Evolutionary conservation across 2,329 filamentous ascomycete species (phyloP).

Genomic region (Bipolaris sorokiniana): DNA sequence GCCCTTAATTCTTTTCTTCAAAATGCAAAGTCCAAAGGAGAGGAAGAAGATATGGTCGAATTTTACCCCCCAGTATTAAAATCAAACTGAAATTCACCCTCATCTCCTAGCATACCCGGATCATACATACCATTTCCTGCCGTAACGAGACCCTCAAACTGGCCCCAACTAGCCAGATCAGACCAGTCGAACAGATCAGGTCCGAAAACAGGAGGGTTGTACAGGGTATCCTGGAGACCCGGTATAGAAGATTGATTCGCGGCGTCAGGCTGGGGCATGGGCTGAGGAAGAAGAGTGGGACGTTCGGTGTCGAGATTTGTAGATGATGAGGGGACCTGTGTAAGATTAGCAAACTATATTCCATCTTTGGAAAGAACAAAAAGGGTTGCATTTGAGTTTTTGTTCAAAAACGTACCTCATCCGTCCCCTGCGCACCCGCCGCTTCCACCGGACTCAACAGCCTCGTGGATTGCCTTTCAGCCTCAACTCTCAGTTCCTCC

Average conservation of each 20-base stretch:
- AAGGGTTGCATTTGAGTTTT: background rate
- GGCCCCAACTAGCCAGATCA: constrained; percentile 47
- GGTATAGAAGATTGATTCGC: background rate
- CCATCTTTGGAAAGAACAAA: background rate
- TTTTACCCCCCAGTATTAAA: background rate
- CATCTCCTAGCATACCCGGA: constrained; percentile 33
- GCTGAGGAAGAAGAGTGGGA: constrained; percentile 3
- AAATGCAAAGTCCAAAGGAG: no score
- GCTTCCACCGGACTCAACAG: constrained; percentile 4
- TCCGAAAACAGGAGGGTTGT: constrained; percentile 22
- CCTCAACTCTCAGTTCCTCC: constrained; percentile 58
- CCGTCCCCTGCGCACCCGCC: background rate
- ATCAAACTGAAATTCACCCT: constrained; percentile 10
- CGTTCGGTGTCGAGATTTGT: background rate
- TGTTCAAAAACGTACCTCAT: background rate
- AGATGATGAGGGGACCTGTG: background rate
- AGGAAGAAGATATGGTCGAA: background rate
- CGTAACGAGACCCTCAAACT: constrained; percentile 48
- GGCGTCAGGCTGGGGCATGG: constrained; percentile 1
- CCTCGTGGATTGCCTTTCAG: constrained; percentile 34
- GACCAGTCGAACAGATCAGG: constrained; percentile 34
- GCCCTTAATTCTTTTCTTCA: no score
- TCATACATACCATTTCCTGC: constrained; percentile 44
- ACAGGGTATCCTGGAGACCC: background rate
- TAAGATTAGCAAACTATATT: background rate